Evolutionary conservation across 2,329 filamentous ascomycete genomes (phyloP).

Genomic region (Fragosphaeria purpurea): DNA sequence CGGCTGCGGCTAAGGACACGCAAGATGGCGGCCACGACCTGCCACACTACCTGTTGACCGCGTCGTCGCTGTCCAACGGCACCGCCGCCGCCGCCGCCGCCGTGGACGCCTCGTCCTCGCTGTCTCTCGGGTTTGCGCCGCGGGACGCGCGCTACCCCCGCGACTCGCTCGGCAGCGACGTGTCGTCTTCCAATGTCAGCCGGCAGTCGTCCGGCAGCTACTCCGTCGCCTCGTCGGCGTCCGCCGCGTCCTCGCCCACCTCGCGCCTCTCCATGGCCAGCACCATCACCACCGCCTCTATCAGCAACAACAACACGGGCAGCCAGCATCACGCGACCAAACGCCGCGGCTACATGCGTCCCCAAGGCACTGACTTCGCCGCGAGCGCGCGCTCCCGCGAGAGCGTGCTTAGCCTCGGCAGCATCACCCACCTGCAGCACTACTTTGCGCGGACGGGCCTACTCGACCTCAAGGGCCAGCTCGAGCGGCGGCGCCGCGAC

Average conservation of each 20-base stretch:
- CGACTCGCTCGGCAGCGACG: constrained; percentile 42
- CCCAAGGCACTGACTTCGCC: constrained; percentile 80
- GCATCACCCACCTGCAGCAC: constrained; percentile 94
- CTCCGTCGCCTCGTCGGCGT: constrained; percentile 29
- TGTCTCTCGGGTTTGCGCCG: constrained; percentile 42
- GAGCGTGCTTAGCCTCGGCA: constrained; percentile 91
- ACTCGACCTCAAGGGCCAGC: constrained; percentile 81
- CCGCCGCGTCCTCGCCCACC: constrained; percentile 26
- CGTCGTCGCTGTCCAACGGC: constrained; percentile 48
- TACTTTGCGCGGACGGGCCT: constrained; percentile 94
- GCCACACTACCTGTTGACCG: constrained; percentile 52
- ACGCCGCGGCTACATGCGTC: constrained; percentile 76
- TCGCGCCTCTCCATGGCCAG: constrained; percentile 55
- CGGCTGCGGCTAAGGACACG: neutral
- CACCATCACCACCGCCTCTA: constrained; percentile 35
- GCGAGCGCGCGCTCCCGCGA: constrained; percentile 83
- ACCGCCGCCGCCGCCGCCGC: constrained; percentile 32
- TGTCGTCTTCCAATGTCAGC: constrained; percentile 36
- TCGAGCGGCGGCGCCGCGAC: constrained; percentile 56
- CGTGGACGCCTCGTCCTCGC: constrained; percentile 39
- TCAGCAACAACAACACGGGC: constrained; percentile 7
- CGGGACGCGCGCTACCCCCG: constrained; percentile 35
- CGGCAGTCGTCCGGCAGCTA: constrained; percentile 56
- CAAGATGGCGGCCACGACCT: constrained; percentile 40
- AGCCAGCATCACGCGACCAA: constrained; percentile 26